Conservation (phyloP, 768 basidiomycete species). For the Serendipita sp. region DNA sequence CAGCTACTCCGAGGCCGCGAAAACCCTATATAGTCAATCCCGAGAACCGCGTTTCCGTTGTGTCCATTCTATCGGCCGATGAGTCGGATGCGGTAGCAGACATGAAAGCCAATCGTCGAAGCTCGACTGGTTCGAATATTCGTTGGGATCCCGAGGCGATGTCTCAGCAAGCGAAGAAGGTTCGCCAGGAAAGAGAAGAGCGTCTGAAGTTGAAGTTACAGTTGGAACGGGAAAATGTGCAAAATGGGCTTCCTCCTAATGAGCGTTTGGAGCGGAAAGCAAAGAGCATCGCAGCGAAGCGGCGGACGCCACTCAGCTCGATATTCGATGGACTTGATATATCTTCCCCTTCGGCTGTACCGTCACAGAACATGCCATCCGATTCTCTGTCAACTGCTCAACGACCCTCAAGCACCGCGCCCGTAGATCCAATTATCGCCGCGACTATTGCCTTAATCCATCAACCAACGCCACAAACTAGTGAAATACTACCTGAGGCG, state of each 20-base stretch:
- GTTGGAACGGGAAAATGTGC: not conserved
- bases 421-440: not conserved
- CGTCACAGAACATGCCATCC: not conserved
- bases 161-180: not conserved
- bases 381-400: not conserved
- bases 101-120: not conserved
- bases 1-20: not conserved
- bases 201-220: not conserved
- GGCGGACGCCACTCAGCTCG: not conserved
- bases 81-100: not conserved
- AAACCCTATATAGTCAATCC: not conserved
- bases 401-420: too few relatives aligned
- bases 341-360: not conserved
- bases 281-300: not conserved
- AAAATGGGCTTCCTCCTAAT: not conserved
- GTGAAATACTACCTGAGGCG: not conserved
- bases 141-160: constrained; percentile 4
- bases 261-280: not conserved
- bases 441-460: not conserved
- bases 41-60: not conserved
- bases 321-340: not conserved
- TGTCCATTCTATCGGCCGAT: not conserved
- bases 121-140: not conserved
- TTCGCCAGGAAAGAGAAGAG: constrained; percentile 1
- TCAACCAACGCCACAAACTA: not conserved